Evolutionary conservation across 768 basidiomycete genomes (phyloP), one percentile per base, ranked within the genome.

Genomic region (Rhizopogon vesiculosus): DNA sequence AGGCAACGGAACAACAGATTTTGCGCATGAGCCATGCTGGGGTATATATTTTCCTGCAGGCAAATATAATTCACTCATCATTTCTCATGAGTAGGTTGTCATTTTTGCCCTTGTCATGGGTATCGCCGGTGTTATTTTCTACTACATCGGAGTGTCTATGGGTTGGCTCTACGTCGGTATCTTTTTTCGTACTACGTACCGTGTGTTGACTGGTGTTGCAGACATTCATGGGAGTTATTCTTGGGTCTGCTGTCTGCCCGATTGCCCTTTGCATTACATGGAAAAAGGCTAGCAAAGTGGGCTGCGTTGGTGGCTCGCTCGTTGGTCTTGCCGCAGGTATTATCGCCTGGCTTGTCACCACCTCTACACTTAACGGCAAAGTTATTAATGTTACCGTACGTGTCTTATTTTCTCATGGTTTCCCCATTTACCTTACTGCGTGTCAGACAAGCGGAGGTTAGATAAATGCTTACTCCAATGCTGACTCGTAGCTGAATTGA

Each of bases 81-180:
- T 8, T 43, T 29, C 53, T 16, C 42, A 7, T 35, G 39, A 28
- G 2, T 55, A 87, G 84, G 85, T 92, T 33, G 81, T 74, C 0
- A 67, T 81, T 28, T 91, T 87, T 63, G 89, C 87, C 0, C 61
- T 93, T 41, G 76, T 89, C 38, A 93, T 92, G 80, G 92, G 85
- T 19, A 62, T 93, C n/a, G 85, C 88, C 0, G 92, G 92, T 0
- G 69, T 89, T 31, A 87, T 92, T 51, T 96, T 96, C 77, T 91
- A 76, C 72, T 93, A 89, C 67, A 92, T 94, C 59, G 93, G 93
- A 7, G 85, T 95, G 28, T 91, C 88, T 25, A 88, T 95, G 88
- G 93, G 93, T 19, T 95, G 92, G 91, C 84, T 95, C 54, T 94
- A 94, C 61, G 87, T 91, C 60, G 49, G 86, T 77, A 22, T 40